Percentiles rank a stretch among this genome's conserved stretches.
Evolutionary conservation across 2,329 filamentous ascomycete genomes (phyloP).

Genomic region (Berkeleyomyces basicola): DNA sequence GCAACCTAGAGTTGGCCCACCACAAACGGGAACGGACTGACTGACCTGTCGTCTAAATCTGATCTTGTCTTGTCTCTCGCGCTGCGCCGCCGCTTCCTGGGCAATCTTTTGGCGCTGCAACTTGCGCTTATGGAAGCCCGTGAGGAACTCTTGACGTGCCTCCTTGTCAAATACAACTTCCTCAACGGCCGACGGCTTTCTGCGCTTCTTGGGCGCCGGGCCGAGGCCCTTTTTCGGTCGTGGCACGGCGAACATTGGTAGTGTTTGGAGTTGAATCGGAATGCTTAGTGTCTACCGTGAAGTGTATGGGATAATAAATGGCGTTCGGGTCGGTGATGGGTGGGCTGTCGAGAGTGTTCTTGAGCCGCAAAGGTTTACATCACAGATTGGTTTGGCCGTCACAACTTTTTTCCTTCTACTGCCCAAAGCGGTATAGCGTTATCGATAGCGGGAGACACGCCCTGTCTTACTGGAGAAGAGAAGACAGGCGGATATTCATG

Average conservation of each 20-base stretch:
- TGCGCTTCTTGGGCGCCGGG: slow-evolving; percentile 49
- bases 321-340: background rate
- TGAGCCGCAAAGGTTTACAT: slow-evolving; percentile 7
- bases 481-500: background rate
- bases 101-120: slow-evolving; percentile 69
- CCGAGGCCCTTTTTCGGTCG: slow-evolving; percentile 38
- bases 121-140: slow-evolving; percentile 94
- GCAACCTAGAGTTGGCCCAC: background rate
- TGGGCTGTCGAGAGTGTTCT: background rate
- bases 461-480: background rate
- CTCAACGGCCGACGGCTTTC: slow-evolving; percentile 43
- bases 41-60: slow-evolving; percentile 58
- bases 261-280: slow-evolving; percentile 6
- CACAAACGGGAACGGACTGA: background rate
- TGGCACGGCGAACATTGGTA: slow-evolving; percentile 34
- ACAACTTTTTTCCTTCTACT: slow-evolving; percentile 11
- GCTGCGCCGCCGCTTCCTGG: slow-evolving; percentile 63
- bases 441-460: slow-evolving; percentile 9
- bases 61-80: slow-evolving; percentile 61
- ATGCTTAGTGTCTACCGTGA: slow-evolving; percentile 6
- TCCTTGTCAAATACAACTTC: slow-evolving; percentile 73
- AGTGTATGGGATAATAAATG: background rate
- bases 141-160: slow-evolving; percentile 74
- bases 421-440: slow-evolving; percentile 10
- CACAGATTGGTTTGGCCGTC: background rate